Percentiles rank a stretch among this genome's conserved stretches.
Evolutionary conservation across 495 filamentous ascomycete species (phyloP).

Genomic region (Daldinia vernicosa): DNA sequence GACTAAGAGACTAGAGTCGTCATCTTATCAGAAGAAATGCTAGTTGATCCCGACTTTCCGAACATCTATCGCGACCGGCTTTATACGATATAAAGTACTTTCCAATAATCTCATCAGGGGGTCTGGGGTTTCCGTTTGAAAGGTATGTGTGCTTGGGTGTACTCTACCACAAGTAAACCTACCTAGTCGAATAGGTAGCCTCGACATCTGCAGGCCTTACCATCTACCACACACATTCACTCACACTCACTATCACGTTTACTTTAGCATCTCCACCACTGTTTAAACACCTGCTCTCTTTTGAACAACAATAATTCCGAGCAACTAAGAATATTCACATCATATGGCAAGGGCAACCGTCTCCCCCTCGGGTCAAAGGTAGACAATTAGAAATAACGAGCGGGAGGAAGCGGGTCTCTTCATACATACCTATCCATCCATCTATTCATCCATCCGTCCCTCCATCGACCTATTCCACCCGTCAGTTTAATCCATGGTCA

Average conservation of each 20-base stretch:
- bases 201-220: slow-evolving; percentile 20
- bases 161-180: neutral
- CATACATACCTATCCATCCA: slow-evolving; percentile 14
- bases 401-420: slow-evolving; percentile 22
- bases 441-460: slow-evolving; percentile 7
- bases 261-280: slow-evolving; percentile 13
- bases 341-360: slow-evolving; percentile 18
- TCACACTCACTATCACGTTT: slow-evolving; percentile 23
- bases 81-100: neutral
- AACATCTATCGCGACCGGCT: neutral
- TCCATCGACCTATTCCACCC: neutral
- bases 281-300: slow-evolving; percentile 7
- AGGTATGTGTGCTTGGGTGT: slow-evolving; percentile 4
- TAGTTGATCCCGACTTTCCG: neutral
- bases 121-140: neutral
- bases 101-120: slow-evolving; percentile 1
- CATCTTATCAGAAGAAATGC: neutral
- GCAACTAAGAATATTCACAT: slow-evolving; percentile 4
- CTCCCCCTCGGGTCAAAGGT: slow-evolving; percentile 15
- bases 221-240: slow-evolving; percentile 30
- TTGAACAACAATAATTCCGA: slow-evolving; percentile 3
- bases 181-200: slow-evolving; percentile 14
- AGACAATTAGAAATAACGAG: slow-evolving; percentile 15
- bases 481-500: slow-evolving; percentile 18
- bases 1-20: slow-evolving; percentile 1